Evolutionary conservation across 768 basidiomycete genomes (phyloP).

Genomic region (Calvatia gigantea): DNA sequence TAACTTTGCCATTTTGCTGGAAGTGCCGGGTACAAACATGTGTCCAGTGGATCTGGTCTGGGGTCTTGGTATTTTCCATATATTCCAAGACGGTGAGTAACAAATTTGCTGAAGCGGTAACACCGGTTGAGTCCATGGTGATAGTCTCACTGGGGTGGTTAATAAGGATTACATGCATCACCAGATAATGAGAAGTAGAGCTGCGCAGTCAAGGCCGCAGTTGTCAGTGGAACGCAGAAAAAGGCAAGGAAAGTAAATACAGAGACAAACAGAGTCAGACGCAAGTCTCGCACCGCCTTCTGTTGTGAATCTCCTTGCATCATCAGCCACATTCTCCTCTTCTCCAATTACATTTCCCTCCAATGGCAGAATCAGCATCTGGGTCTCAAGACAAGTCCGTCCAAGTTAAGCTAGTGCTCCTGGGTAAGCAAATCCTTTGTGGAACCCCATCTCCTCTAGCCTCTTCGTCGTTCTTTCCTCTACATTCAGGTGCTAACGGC

Average conservation of each 20-base stretch:
- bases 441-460: constrained; percentile 5
- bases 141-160: no score
- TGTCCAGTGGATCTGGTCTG: no score
- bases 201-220: no score
- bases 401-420: constrained; percentile 95
- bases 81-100: no score
- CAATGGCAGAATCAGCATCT: constrained; percentile 74
- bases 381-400: constrained; percentile 84
- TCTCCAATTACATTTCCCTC: constrained; percentile 14
- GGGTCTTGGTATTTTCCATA: no score
- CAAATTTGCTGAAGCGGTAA: no score
- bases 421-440: constrained; percentile 51
- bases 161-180: no score
- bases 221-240: no score
- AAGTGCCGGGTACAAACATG: no score
- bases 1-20: no score
- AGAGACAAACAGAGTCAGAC: constrained; percentile 16
- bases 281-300: constrained; percentile 8
- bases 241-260: constrained; percentile 21
- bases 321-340: constrained; percentile 14
- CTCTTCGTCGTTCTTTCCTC: constrained; percentile 3
- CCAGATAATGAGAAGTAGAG: no score
- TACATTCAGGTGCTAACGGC: constrained; percentile 16
- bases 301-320: constrained; percentile 10
- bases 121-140: no score